Conservation (phyloP, 2,329 filamentous ascomycete species). For the Orbilia blumenaviensis region DNA sequence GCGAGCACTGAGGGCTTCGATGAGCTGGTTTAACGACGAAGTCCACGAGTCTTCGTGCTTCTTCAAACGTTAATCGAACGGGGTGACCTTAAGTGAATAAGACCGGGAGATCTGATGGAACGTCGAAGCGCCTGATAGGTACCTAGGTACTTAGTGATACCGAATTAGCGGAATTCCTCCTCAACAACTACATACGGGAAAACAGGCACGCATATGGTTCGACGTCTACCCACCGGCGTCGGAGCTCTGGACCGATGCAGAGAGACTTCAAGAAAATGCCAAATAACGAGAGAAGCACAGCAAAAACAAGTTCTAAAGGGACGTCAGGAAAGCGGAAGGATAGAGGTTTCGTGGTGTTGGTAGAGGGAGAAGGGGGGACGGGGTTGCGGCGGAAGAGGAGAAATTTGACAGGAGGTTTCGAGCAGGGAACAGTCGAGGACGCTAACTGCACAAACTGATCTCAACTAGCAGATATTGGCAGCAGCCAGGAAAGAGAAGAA, state of each 20-base stretch:
- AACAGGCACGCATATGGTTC: background rate
- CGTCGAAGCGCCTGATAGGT: conserved; percentile 35
- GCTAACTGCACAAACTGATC: conserved; percentile 22
- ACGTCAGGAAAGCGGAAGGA: background rate
- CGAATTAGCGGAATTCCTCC: conserved; percentile 39
- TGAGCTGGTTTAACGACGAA: background rate
- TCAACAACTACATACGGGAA: conserved; percentile 14
- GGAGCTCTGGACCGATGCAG: conserved; percentile 5
- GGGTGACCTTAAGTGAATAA: conserved; percentile 41
- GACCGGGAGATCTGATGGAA: conserved; percentile 23
- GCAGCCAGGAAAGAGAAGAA: background rate
- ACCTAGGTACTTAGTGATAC: too few species aligned
- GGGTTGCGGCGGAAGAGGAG: conserved; percentile 45
- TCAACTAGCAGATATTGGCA: conserved; percentile 11
- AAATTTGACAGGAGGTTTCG: conserved; percentile 53
- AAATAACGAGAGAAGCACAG: conserved; percentile 6
- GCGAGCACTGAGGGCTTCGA: conserved; percentile 18
- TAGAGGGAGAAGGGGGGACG: conserved; percentile 14
- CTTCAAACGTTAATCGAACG: conserved; percentile 11
- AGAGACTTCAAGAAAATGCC: background rate
- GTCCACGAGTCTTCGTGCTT: background rate
- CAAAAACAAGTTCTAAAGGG: background rate
- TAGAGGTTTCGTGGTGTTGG: conserved; percentile 15
- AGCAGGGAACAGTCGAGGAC: conserved; percentile 36
- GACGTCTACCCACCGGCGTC: conserved; percentile 33